These are phyloP conservation scores for Boletus bicolor DNA, from an alignment of 768 basidiomycete genomes.

Conservation along the genomic window DNA sequence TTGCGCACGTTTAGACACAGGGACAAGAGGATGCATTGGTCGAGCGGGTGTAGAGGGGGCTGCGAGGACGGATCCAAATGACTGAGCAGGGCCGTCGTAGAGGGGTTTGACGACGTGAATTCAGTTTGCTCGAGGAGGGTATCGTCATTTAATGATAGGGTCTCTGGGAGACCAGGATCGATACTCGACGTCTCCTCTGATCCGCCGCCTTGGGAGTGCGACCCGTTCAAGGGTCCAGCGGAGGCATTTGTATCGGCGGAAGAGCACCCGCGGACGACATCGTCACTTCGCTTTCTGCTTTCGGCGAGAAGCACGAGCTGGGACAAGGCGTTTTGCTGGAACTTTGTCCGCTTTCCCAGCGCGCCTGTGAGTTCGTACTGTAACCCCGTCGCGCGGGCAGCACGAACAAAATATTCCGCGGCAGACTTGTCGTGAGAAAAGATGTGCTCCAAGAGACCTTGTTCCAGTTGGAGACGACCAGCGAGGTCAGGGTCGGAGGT, in stretches of 20 bases:
- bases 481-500: slow-evolving; percentile 58
- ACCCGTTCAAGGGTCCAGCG: slow-evolving; percentile 6
- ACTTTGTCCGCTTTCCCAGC: slow-evolving; percentile 91
- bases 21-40: slow-evolving; percentile 89
- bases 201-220: slow-evolving; percentile 5
- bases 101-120: slow-evolving; percentile 72
- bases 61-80: slow-evolving; percentile 83
- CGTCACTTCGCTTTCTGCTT: slow-evolving; percentile 50
- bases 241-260: slow-evolving; percentile 4
- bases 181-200: not conserved
- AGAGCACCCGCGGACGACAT: slow-evolving; percentile 2
- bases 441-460: slow-evolving; percentile 77
- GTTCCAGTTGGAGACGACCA: slow-evolving; percentile 68
- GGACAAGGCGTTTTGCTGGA: slow-evolving; percentile 77
- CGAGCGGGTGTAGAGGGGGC: slow-evolving; percentile 85
- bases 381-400: slow-evolving; percentile 73
- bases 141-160: slow-evolving; percentile 87
- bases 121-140: slow-evolving; percentile 92
- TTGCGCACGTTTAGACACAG: slow-evolving; percentile 90
- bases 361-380: slow-evolving; percentile 92
- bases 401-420: slow-evolving; percentile 70
- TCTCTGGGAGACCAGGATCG: slow-evolving; percentile 58
- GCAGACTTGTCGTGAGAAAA: slow-evolving; percentile 74
- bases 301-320: slow-evolving; percentile 95
- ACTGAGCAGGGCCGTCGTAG: slow-evolving; percentile 46